Evolutionary conservation across 208 protist species (phyloP).

Genomic region (Acanthamoeba lugdunensis): DNA sequence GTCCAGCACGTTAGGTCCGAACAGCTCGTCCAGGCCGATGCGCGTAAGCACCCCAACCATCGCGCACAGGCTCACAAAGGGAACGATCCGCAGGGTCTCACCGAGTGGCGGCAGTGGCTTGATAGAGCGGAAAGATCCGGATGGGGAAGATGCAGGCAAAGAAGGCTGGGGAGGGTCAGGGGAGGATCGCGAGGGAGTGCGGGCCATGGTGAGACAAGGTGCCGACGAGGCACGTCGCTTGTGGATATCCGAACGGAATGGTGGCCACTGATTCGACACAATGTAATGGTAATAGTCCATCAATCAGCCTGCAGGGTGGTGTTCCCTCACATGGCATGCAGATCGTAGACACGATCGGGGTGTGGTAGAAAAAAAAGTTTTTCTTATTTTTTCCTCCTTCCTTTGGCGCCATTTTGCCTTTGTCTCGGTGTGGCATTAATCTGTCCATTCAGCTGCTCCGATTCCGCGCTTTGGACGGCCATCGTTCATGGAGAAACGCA

Average conservation of each 20-base stretch:
- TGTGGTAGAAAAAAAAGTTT: background rate
- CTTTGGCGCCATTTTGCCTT: slow-evolving; percentile 25
- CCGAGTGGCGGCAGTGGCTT: slow-evolving; percentile 22
- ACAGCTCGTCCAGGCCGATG: slow-evolving; percentile 54
- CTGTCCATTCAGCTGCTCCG: background rate
- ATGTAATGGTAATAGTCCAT: slow-evolving; percentile 40
- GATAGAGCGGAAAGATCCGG: background rate
- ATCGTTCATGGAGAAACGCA: background rate
- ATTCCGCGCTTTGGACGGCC: background rate
- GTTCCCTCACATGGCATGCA: background rate
- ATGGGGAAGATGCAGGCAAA: background rate
- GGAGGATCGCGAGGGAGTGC: background rate
- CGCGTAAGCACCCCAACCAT: slow-evolving; percentile 55
- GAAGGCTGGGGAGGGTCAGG: background rate
- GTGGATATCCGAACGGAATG: background rate
- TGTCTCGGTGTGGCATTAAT: background rate
- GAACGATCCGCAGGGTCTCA: slow-evolving; percentile 6
- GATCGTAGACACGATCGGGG: background rate
- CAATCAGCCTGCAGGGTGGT: background rate
- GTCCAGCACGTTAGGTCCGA: slow-evolving; percentile 6
- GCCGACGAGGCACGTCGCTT: background rate
- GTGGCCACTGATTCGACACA: background rate
- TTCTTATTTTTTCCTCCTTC: background rate
- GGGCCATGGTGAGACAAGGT: background rate
- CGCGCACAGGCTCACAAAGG: slow-evolving; percentile 44